These are phyloP conservation scores for Haberlea rhodopensis DNA, from an alignment of 257 asterid species.

Conservation along the genomic window DNA sequence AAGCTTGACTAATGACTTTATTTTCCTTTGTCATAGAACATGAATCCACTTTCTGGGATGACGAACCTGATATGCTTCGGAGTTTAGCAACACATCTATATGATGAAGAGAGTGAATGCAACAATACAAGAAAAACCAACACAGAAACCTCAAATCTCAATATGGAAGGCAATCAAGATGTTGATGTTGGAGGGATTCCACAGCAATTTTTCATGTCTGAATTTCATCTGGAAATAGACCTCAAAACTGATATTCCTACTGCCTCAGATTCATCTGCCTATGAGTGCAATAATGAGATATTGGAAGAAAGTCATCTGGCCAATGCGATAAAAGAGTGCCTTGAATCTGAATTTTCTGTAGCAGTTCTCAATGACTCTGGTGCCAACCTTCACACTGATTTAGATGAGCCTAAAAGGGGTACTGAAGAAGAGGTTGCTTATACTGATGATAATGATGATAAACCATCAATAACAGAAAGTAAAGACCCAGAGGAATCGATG, in stretches of 20 bases:
- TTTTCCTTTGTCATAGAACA: conserved; percentile 24
- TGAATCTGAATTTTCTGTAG: conserved; percentile 40
- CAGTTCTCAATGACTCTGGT: conserved; percentile 24
- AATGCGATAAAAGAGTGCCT: conserved; percentile 40
- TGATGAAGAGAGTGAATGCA: conserved; percentile 24
- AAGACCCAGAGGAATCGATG: conserved; percentile 23
- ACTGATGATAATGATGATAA: conserved; percentile 17
- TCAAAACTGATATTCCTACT: neutral
- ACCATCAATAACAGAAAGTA: conserved; percentile 20
- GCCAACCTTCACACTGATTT: conserved; percentile 15
- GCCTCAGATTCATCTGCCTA: conserved; percentile 24
- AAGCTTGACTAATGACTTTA: conserved; percentile 11
- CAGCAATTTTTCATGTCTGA: conserved; percentile 24
- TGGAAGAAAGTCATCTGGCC: conserved; percentile 46
- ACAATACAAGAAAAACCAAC: conserved; percentile 2
- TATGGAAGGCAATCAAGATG: conserved; percentile 14
- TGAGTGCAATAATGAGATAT: conserved; percentile 21
- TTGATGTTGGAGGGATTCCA: conserved; percentile 16
- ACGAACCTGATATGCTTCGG: conserved; percentile 24
- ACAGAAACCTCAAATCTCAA: conserved; percentile 5
- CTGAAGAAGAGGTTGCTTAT: conserved; percentile 7
- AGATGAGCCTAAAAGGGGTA: conserved; percentile 14
- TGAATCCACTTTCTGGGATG: conserved; percentile 22
- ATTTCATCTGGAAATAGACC: conserved; percentile 26
- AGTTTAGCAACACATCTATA: conserved; percentile 24